Base-by-base conservation (phyloP, 2,329 filamentous ascomycete genomes). In the Emmonsiellopsis sp. region DNA sequence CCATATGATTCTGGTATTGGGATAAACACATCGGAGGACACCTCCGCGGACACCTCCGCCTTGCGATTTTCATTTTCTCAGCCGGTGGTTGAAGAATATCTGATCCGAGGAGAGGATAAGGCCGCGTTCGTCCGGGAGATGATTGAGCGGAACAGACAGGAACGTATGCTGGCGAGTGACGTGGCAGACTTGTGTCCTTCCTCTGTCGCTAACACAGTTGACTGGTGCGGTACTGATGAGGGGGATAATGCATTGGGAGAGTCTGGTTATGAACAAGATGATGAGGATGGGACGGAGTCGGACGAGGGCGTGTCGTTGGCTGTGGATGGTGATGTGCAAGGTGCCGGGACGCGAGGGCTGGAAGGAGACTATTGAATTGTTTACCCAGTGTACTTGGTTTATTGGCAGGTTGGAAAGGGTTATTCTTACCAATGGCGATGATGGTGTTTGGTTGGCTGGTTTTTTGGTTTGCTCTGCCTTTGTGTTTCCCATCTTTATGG, bases 31-130 rank as follows among this genome's bases (percentile, higher is more conserved):
- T 38, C 35, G 9, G 5, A 15, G 20, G 34, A 49, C 7, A 7
- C 3, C 15, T 10, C 32, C 15, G 10, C 16, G 32, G 32, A 49
- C 46, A 20, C 32, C 46, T 1, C 46, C 46, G 7, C 8, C 46
- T 15, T 30, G 34, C 4, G 46, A 49, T 13, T 8, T 38, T 26
- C 20, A 26, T 26, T 26, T 26, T 26, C 20, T 26, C 20, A 26
- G 3, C 20, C 20, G 20, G 20, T 2, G 20, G 20, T 26, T 26
- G 20, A 26, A 26, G 20, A n/a, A n/a, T 32, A 20, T 16, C 42
- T 54, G 7, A 34, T 54, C 16, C 32, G 38, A 7, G 26, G 26
- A 9, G 34, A 52, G 34, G 49, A 54, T 13, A 54, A 54, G 42
- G 47, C 49, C 2, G 30, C 41, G 8, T 54, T 54, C n/a, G 40